phyloP scores from a whole-genome alignment of 2,329 filamentous ascomycete genomes.

The Nigrospora osmanthi region DNA sequence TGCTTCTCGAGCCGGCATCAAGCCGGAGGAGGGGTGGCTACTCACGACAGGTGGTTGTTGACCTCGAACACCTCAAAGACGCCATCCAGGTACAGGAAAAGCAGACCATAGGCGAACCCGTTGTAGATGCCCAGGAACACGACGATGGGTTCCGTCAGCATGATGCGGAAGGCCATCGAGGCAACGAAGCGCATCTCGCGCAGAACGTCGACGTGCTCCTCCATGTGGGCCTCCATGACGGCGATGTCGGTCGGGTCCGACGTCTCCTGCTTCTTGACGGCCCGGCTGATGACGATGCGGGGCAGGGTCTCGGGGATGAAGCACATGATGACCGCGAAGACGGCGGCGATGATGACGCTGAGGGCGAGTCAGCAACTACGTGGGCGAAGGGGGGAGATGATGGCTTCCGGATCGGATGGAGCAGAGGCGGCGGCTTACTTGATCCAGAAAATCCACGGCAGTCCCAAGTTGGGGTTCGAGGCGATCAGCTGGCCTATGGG shows the following conservation, averaged over 20 bases:
- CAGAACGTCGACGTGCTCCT: slow-evolving; percentile 24
- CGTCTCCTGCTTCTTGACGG: slow-evolving; percentile 19
- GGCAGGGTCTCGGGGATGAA: slow-evolving; percentile 32
- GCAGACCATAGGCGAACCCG: slow-evolving; percentile 31
- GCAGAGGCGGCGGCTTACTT: slow-evolving; percentile 15
- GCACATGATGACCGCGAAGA: slow-evolving; percentile 24
- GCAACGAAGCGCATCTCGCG: slow-evolving; percentile 30
- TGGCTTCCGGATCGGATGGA: not conserved
- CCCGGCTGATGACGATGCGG: slow-evolving; percentile 26
- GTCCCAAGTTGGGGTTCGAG: slow-evolving; percentile 23
- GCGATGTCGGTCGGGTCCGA: slow-evolving; percentile 20
- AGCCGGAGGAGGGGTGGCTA: slow-evolving; percentile 2
- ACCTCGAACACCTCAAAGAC: slow-evolving; percentile 33
- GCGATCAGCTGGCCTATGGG: slow-evolving; percentile 30
- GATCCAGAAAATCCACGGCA: slow-evolving; percentile 32
- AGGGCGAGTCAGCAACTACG: not conserved
- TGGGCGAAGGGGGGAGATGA: not conserved
- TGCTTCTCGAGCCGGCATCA: not conserved
- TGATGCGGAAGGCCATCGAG: slow-evolving; percentile 32
- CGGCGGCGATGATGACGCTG: slow-evolving; percentile 27
- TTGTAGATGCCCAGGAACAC: slow-evolving; percentile 29
- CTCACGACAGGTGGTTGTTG: slow-evolving; percentile 29
- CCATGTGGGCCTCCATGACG: slow-evolving; percentile 21
- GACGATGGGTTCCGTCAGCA: slow-evolving; percentile 33
- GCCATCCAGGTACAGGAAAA: slow-evolving; percentile 33